Evolutionary conservation across 2,329 filamentous ascomycete species (phyloP).

Genomic region (Nemania abortiva): DNA sequence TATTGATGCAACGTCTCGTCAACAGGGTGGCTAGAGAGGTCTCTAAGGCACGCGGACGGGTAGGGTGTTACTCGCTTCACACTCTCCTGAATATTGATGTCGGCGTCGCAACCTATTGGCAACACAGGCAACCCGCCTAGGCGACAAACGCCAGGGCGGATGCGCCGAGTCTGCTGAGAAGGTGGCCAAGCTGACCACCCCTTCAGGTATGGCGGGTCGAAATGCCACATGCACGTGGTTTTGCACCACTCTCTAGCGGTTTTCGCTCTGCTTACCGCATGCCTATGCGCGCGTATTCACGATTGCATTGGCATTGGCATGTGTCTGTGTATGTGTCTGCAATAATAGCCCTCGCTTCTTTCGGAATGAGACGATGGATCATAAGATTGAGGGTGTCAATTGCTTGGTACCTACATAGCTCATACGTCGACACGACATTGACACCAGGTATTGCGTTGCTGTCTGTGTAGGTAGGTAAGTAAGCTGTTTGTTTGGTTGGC

Average conservation of each 20-base stretch:
- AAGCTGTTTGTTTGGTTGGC: constrained; percentile 20
- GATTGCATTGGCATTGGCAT: neutral
- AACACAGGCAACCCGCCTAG: constrained; percentile 14
- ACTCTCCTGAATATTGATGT: constrained; percentile 11
- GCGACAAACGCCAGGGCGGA: constrained; percentile 3
- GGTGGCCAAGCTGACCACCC: constrained; percentile 31
- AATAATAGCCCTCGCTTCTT: constrained; percentile 8
- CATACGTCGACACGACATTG: constrained; percentile 12
- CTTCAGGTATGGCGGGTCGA: constrained; percentile 29
- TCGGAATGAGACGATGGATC: constrained; percentile 14
- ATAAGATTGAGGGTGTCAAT: neutral
- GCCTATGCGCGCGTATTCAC: neutral
- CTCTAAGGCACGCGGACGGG: constrained; percentile 15
- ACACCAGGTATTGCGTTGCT: neutral
- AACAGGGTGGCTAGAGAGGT: neutral
- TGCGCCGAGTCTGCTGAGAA: constrained; percentile 11
- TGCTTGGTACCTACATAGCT: neutral
- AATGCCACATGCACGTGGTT: constrained; percentile 32
- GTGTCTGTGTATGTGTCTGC: neutral
- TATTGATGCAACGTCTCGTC: constrained; percentile 32
- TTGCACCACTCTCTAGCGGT: constrained; percentile 2
- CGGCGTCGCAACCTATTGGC: neutral
- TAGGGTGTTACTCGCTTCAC: constrained; percentile 19
- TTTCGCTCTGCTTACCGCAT: constrained; percentile 16
- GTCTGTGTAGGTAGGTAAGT: no score